These are phyloP conservation scores for Kodamaea derodonti DNA, from an alignment of 1,139 yeast species.

Conservation along the genomic window DNA sequence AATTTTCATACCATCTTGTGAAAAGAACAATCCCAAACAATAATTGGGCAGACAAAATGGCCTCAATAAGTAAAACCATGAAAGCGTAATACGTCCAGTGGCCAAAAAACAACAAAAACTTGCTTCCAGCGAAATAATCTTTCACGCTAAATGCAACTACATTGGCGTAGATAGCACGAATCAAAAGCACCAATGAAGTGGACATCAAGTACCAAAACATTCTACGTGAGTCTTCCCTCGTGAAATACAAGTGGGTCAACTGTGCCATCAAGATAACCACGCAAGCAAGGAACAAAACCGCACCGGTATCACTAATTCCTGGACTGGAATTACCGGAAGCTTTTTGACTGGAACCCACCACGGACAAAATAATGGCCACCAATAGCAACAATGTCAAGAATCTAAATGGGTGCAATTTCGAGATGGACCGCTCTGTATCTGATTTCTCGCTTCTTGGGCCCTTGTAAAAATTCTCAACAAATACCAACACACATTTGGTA, in stretches of 20 bases:
- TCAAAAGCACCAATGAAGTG: conserved; percentile 8
- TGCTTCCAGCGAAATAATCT: conserved; percentile 11
- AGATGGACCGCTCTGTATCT: neutral
- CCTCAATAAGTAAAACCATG: conserved; percentile 12
- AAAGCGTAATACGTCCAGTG: conserved; percentile 18
- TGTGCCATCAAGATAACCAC: conserved; percentile 4
- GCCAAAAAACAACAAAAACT: conserved; percentile 16
- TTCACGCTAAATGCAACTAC: conserved; percentile 14
- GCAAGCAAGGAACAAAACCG: conserved; percentile 12
- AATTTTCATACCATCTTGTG: neutral
- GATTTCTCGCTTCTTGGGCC: conserved; percentile 3
- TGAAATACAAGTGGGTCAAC: conserved; percentile 3
- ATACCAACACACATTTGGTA: conserved; percentile 12
- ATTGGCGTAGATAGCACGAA: conserved; percentile 15
- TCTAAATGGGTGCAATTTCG: conserved; percentile 11
- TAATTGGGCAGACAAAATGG: conserved; percentile 3
- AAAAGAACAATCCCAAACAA: conserved; percentile 2
- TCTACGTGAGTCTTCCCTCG: conserved; percentile 1
- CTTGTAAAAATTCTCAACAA: conserved; percentile 9
- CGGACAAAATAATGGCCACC: conserved; percentile 13
- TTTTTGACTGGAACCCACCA: conserved; percentile 10
- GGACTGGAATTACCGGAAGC: conserved; percentile 1
- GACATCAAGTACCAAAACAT: conserved; percentile 1
- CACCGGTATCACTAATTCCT: conserved; percentile 9
- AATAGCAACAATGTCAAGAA: conserved; percentile 12